Evolutionary conservation across 2,329 filamentous ascomycete species (phyloP), one percentile per base, ranked within the genome.

Genomic region (Fusarium caatingaense): DNA sequence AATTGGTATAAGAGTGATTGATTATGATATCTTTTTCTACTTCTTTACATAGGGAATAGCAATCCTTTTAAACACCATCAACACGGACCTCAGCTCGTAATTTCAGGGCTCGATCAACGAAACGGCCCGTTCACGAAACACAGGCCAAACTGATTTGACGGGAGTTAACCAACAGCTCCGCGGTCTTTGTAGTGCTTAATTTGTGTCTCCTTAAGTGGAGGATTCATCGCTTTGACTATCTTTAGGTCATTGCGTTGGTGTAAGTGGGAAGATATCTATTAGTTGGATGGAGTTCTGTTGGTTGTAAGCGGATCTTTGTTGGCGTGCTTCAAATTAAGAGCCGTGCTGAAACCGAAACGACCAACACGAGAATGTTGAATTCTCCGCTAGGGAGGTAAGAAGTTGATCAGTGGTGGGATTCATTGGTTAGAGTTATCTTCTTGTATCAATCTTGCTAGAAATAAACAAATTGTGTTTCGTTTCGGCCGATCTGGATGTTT

Each of bases 261-360:
- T n/a, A 16, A 53, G n/a, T 28, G 34, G 37, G 13, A 42, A 28
- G 4, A 21, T 20, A 28, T 42, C 13, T 51, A 18, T 23, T 51
- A 11, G 34, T 27, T 25, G 30, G 18, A 55, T 27, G 28, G 15
- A 48, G 12, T 23, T 46, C 9, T 44, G 25, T 41, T 41, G 34
- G 28, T 13, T 28, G 20, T 37, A 37, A 28, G 21, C 32, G 11
- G 32, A 8, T 20, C 18, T 18, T 27, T 28, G 21, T 9, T 30
- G 9, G n/a, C 16, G 40, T 41, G 47, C 48, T 63, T 37, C 49
- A 63, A 34, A 40, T 56, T 15, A 47, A 44, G 44, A 37, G 45
- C 21, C 23, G 30, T 23, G 37, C 60, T 64, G 60, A 65, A 64
- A 64, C 60, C 41, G 51, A 65, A 64, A 64, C 60, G 13, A 49